Base-by-base conservation (phyloP, 371 early-diverging fungal species). In the Mucor velutinosus region DNA sequence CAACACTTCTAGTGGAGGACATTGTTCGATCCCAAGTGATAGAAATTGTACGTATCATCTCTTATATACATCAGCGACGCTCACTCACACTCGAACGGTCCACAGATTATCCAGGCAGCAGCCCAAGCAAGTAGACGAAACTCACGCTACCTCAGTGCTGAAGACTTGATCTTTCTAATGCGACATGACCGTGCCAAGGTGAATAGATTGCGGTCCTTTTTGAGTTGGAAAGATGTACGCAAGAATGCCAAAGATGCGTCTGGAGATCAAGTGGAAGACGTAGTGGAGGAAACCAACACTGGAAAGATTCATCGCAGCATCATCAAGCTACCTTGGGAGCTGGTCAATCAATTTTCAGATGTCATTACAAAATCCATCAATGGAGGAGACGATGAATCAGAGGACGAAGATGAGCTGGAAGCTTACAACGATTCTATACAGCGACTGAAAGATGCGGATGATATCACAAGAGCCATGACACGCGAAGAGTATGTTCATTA, bases 401-500 rank as follows among this genome's bases (percentile, higher is more conserved):
- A 92, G n/a, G 92, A 90, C 53, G 94, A 93, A 32, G 93, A 94
- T 53, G 92, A 93, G 59, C 82, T 92, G 27, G 95, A 94, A 67
- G 95, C 95, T 0, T 94, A 93, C 74, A 88, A 90, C 70, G 96
- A 95, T 45, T 92, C 95, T 19, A 87, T 94, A 58, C 91, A 92
- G 69, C 84, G 93, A 27, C 70, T 93, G 33, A 79, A 86, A 41
- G 86, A 89, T 58, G 96, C 97, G 0, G 99, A 99, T 69, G 92
- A 93, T 64, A 85, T 97, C 5, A 99, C 99, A 11, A 83, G 89
- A 30, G 92, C 88, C 10, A 99, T 99, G 99, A 94, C 97, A 30
- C 89, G 95, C 68, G 98, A 98, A 37, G 98, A 99, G 83, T 99
- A 99, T 76, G 95, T 98, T 19, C 94, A 97, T 79, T 99, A 96